Conservation (phyloP, 352 stramenopile species). For the Phytophthora citrophthora region DNA sequence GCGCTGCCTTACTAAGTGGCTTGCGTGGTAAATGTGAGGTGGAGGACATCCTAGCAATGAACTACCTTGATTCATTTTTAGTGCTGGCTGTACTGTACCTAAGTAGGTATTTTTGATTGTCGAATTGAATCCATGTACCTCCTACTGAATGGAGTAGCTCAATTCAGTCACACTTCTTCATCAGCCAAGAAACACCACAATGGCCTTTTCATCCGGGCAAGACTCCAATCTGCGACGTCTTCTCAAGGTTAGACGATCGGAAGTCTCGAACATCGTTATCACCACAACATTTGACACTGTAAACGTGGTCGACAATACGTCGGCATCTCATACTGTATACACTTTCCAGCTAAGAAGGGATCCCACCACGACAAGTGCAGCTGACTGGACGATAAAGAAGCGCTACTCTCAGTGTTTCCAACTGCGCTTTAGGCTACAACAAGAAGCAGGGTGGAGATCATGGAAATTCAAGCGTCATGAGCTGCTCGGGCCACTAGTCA, state of each 20-base stretch:
- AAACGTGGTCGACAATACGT: neutral
- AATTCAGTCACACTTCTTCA: neutral
- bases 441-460: neutral
- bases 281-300: neutral
- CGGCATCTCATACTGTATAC: neutral
- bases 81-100: neutral
- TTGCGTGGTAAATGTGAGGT: slow-evolving; percentile 28
- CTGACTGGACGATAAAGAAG: neutral
- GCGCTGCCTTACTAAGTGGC: slow-evolving; percentile 17
- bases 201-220: neutral
- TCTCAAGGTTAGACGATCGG: neutral
- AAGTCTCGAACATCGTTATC: neutral
- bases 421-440: neutral
- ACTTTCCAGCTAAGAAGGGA: neutral
- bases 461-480: neutral
- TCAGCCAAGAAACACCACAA: neutral
- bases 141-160: neutral
- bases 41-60: too few species aligned
- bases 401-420: slow-evolving; percentile 1
- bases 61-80: too few species aligned
- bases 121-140: neutral
- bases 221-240: neutral
- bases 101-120: neutral
- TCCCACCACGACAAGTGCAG: neutral
- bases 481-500: neutral